Conservation (phyloP, 2,329 filamentous ascomycete species). For the Colletotrichum tanaceti region DNA sequence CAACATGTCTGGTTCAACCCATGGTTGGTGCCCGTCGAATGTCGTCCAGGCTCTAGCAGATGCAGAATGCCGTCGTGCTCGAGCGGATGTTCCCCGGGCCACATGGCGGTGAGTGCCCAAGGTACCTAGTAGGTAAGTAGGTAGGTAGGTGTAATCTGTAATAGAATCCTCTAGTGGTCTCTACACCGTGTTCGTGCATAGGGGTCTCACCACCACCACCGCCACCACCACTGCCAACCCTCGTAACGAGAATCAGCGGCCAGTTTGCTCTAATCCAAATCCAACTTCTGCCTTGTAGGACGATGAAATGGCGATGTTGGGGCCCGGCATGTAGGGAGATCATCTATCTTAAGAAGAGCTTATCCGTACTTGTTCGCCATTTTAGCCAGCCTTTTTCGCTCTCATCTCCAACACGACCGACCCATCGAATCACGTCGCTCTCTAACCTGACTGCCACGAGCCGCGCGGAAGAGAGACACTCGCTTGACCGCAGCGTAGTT, state of each 20-base stretch:
- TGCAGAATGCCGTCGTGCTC: not conserved
- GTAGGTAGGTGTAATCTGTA: no score
- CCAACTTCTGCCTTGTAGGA: no score
- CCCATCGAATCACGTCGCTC: not conserved
- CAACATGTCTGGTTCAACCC: not conserved
- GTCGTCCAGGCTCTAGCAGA: constrained; percentile 2
- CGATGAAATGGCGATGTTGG: not conserved
- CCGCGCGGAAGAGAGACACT: not conserved
- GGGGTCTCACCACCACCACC: constrained; percentile 9
- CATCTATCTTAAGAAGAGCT: constrained; percentile 24
- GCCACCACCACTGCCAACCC: constrained; percentile 2
- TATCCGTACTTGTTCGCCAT: constrained; percentile 19
- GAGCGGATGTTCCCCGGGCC: constrained; percentile 7
- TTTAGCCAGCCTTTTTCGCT: not conserved
- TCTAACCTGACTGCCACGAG: not conserved
- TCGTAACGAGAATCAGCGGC: constrained; percentile 18
- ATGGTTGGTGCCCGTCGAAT: not conserved
- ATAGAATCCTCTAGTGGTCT: not conserved
- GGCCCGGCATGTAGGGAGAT: constrained; percentile 10
- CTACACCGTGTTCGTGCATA: constrained; percentile 29
- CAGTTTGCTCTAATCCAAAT: not conserved
- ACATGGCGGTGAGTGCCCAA: constrained; percentile 11
- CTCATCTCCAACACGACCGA: not conserved
- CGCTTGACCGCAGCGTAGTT: not conserved
- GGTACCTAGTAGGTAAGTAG: no score